These are phyloP conservation scores for Austroboletus sp. DNA, from an alignment of 1,284 basidiomycete species.

Conservation along the genomic window DNA sequence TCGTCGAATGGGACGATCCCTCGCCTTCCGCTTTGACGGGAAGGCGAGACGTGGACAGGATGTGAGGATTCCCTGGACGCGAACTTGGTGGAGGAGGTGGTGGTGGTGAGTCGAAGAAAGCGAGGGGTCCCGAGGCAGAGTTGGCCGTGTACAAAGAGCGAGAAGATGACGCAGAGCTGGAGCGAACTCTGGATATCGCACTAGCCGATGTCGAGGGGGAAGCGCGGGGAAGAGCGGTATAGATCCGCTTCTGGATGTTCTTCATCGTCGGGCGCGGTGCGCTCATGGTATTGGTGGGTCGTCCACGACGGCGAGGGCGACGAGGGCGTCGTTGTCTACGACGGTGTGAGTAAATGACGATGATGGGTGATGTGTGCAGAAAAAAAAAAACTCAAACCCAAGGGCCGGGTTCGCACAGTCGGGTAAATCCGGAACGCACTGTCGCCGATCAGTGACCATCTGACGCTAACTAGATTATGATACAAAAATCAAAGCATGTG, in stretches of 20 bases:
- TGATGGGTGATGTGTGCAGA: neutral
- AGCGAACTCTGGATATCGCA: constrained; percentile 39
- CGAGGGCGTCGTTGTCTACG: neutral
- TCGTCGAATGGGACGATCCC: constrained; percentile 27
- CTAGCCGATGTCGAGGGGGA: constrained; percentile 25
- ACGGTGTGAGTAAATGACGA: neutral
- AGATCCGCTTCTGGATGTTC: constrained; percentile 50
- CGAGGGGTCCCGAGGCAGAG: constrained; percentile 30
- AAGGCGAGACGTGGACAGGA: constrained; percentile 41
- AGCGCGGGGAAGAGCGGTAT: constrained; percentile 40
- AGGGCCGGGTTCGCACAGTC: neutral
- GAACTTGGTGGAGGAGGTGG: constrained; percentile 35
- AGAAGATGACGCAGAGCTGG: constrained; percentile 36
- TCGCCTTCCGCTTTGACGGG: constrained; percentile 46
- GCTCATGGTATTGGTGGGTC: constrained; percentile 20
- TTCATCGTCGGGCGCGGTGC: constrained; percentile 42
- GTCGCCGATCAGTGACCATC: neutral
- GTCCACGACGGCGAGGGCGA: neutral
- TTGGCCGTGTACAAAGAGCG: constrained; percentile 40
- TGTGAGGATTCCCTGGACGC: constrained; percentile 36
- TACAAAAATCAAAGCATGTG: constrained; percentile 13
- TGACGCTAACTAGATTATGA: constrained; percentile 2
- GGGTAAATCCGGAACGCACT: constrained; percentile 17
- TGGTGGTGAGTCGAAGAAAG: constrained; percentile 45
- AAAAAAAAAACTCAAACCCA: neutral